A percentile compares a stretch with the other conserved stretches of the same genome.
These are phyloP conservation scores for Termitomyces heimii DNA, from an alignment of 768 basidiomycete genomes.

Conservation along the genomic window DNA sequence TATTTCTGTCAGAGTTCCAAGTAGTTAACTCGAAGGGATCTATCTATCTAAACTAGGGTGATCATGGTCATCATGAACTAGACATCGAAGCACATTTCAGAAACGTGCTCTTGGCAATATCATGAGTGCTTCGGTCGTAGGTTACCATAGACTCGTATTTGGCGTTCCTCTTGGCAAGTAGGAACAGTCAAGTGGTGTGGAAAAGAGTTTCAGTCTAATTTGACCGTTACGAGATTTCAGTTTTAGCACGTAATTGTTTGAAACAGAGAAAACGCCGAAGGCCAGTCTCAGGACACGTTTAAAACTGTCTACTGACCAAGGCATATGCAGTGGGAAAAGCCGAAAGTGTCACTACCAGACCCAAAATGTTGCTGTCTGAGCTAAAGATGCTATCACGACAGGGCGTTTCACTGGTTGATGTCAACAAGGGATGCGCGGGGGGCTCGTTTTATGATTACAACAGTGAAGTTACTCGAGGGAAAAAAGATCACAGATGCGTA, in stretches of 20 bases:
- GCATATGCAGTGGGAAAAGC: background rate
- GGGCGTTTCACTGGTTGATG: background rate
- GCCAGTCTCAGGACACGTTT: too few relatives aligned
- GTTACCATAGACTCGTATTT: background rate
- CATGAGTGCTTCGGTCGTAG: background rate
- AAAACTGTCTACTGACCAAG: background rate
- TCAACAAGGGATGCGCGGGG: background rate
- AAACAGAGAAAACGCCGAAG: background rate
- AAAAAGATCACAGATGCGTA: background rate
- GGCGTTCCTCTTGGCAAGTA: background rate
- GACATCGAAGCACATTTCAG: conserved; percentile 3
- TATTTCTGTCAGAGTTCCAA: background rate
- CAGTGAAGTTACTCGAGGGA: background rate
- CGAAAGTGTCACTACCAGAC: background rate
- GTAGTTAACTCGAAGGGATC: background rate
- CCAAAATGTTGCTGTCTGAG: background rate
- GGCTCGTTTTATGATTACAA: background rate
- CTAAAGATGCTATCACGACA: background rate
- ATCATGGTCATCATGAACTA: conserved; percentile 4
- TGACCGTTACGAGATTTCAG: background rate
- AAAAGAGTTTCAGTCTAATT: background rate
- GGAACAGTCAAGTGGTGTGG: background rate
- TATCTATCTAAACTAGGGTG: background rate
- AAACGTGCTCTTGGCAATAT: background rate
- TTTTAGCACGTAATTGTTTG: too few relatives aligned